Conservation (phyloP, 1,139 yeast genomes). For the Blastobotrys indianensis region DNA sequence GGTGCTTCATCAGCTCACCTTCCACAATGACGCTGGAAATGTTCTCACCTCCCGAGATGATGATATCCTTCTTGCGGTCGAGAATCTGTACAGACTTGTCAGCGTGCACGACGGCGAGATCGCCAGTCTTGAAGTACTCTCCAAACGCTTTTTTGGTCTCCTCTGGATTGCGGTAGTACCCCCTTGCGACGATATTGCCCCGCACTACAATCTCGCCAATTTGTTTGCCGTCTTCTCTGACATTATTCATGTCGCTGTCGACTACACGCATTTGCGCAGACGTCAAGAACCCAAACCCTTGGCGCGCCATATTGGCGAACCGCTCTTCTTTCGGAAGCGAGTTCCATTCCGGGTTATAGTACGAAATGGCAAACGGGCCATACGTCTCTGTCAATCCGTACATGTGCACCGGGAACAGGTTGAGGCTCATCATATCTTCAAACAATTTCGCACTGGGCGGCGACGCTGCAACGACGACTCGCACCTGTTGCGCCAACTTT, state of each 20-base stretch:
- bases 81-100: slow-evolving; percentile 57
- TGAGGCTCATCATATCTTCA: slow-evolving; percentile 32
- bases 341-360: slow-evolving; percentile 33
- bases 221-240: slow-evolving; percentile 39
- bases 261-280: slow-evolving; percentile 42
- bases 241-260: slow-evolving; percentile 45
- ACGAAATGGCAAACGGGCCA: slow-evolving; percentile 35
- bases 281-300: slow-evolving; percentile 34
- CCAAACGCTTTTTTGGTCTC: slow-evolving; percentile 51
- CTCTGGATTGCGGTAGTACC: slow-evolving; percentile 53
- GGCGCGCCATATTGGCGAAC: slow-evolving; percentile 32
- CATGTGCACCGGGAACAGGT: slow-evolving; percentile 48
- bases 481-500: slow-evolving; percentile 27
- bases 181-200: slow-evolving; percentile 47
- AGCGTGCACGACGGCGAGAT: slow-evolving; percentile 54
- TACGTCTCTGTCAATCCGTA: slow-evolving; percentile 61
- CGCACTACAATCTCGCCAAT: slow-evolving; percentile 36
- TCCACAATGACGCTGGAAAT: slow-evolving; percentile 75
- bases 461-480: slow-evolving; percentile 37
- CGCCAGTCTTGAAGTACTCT: slow-evolving; percentile 76
- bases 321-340: slow-evolving; percentile 24
- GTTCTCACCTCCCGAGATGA: slow-evolving; percentile 78
- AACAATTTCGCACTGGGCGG: slow-evolving; percentile 36
- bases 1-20: slow-evolving; percentile 47
- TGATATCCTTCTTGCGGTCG: slow-evolving; percentile 75